Conservation (phyloP, 1,139 yeast species). For the Pichia sp. region DNA sequence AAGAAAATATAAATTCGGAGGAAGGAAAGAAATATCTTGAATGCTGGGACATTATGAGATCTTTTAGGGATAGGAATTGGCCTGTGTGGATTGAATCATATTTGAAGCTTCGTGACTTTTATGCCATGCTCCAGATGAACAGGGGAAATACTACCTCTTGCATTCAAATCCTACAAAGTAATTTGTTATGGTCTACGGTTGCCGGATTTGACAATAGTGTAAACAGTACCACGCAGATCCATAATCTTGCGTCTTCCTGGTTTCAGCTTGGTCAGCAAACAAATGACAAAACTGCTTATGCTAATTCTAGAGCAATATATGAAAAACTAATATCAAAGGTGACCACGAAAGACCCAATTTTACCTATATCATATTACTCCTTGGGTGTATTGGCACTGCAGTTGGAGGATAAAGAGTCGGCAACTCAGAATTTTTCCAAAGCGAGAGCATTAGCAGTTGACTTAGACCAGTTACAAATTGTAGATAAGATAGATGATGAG, state of each 20-base stretch:
- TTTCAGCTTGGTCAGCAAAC: conserved; percentile 21
- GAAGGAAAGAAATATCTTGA: conserved; percentile 22
- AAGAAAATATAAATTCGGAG: conserved; percentile 15
- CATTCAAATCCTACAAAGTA: conserved; percentile 18
- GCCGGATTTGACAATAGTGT: conserved; percentile 19
- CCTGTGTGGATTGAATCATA: conserved; percentile 28
- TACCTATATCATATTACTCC: conserved; percentile 80
- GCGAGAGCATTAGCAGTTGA: conserved; percentile 69
- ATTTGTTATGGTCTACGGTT: conserved; percentile 17
- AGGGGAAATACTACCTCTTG: conserved; percentile 16
- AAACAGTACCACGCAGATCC: conserved; percentile 23
- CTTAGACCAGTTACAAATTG: conserved; percentile 59
- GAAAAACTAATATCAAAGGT: conserved; percentile 18
- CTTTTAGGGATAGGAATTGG: conserved; percentile 20
- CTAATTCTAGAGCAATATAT: conserved; percentile 22
- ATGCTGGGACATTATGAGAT: conserved; percentile 23
- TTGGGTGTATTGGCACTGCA: conserved; percentile 75
- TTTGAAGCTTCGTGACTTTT: conserved; percentile 27
- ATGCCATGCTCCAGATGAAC: conserved; percentile 27
- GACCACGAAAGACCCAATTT: conserved; percentile 42
- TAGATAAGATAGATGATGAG: conserved; percentile 55
- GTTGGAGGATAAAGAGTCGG: conserved; percentile 48
- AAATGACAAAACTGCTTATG: conserved; percentile 15
- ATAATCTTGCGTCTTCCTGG: conserved; percentile 29
- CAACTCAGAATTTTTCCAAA: conserved; percentile 61